Base-by-base conservation (phyloP, 2,329 filamentous ascomycete species). In the Cordyceps fumosorosea region DNA sequence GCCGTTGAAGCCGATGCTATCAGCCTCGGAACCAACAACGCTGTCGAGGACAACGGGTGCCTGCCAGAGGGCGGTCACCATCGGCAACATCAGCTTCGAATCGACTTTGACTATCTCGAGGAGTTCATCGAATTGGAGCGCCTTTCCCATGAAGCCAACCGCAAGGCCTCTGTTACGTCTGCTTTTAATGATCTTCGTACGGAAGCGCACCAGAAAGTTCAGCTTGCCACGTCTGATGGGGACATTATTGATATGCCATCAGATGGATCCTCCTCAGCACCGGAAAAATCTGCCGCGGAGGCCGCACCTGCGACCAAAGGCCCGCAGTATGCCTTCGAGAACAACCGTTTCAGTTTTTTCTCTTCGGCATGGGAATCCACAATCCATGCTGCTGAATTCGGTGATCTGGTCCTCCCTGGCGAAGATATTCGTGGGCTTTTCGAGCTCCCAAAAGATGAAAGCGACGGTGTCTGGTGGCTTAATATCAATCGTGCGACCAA, bases 401-500 rank as follows among this genome's bases (percentile, higher is more conserved):
- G 91, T 22, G 93, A 93, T 68, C 83, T 97, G 10, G 84, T 97
- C 5, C 86, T 96, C 62, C 92, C 93, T 2, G 93, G 92, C 10
- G 95, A 97, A 73, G 89, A 89, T 63, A 89, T 98, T 69, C 88
- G 91, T 37, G 91, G 92, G 62, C 84, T 99, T 12, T 99, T 99
- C 72, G 79, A 81, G 37, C 78, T 87, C 40, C 85, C 85, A 7
- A 85, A 81, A 58, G 81, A 82, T 34, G 84, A 86, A 64, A 75
- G 78, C 2, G 82, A 92, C 68, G 93, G 93, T 69, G 93, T 96
- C n/a, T 99, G 93, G 93, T 99, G 95, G 95, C 82, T 99, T 56
- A 96, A 99, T 70, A 89, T 97, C 73, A 89, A 93, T 72, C 91
- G 90, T 67, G 91, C 93, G 1, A 93, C 89, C 1, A 90, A 93